A percentile compares a stretch with the other conserved stretches of the same genome.
These are phyloP conservation scores for Phytopythium vexans DNA, from an alignment of 352 stramenopile species.

Conservation along the genomic window DNA sequence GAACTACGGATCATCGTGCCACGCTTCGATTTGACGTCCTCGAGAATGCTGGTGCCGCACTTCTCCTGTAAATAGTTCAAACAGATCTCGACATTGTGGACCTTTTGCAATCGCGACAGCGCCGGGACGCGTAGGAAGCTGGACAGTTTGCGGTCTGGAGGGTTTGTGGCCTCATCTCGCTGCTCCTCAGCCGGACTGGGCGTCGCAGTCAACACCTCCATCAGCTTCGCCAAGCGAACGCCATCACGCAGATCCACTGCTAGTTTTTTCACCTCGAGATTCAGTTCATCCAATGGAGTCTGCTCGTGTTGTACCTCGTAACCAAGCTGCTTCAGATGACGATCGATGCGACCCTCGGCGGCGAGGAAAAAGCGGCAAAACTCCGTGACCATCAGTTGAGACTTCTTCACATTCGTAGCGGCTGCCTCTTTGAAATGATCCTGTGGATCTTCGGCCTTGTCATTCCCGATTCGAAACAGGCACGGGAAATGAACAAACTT, in stretches of 20 bases:
- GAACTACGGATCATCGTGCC: slow-evolving; percentile 6
- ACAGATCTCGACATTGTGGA: slow-evolving; percentile 95
- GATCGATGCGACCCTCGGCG: slow-evolving; percentile 93
- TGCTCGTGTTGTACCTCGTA: slow-evolving; percentile 91
- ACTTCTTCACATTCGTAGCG: slow-evolving; percentile 85
- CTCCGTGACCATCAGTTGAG: slow-evolving; percentile 87
- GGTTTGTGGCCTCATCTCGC: no score
- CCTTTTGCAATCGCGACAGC: slow-evolving; percentile 93
- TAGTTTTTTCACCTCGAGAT: slow-evolving; percentile 91
- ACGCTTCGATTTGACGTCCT: slow-evolving; percentile 40
- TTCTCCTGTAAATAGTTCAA: slow-evolving; percentile 80
- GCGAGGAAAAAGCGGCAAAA: slow-evolving; percentile 93
- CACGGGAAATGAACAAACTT: slow-evolving; percentile 83
- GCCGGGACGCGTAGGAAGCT: slow-evolving; percentile 90
- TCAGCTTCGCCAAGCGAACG: slow-evolving; percentile 89
- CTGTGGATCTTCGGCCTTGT: not conserved
- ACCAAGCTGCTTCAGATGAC: slow-evolving; percentile 87
- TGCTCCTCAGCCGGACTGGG: slow-evolving; percentile 3
- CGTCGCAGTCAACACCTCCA: slow-evolving; percentile 84
- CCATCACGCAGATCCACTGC: slow-evolving; percentile 96
- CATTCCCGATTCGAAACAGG: slow-evolving; percentile 76
- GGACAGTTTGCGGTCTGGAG: slow-evolving; percentile 37
- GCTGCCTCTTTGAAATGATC: slow-evolving; percentile 11
- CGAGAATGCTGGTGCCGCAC: slow-evolving; percentile 52
- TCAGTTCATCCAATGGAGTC: slow-evolving; percentile 92